Percentiles rank a stretch among this genome's conserved stretches.
phyloP scores from a whole-genome alignment of 768 basidiomycete species.

The Coprinopsis sp. region DNA sequence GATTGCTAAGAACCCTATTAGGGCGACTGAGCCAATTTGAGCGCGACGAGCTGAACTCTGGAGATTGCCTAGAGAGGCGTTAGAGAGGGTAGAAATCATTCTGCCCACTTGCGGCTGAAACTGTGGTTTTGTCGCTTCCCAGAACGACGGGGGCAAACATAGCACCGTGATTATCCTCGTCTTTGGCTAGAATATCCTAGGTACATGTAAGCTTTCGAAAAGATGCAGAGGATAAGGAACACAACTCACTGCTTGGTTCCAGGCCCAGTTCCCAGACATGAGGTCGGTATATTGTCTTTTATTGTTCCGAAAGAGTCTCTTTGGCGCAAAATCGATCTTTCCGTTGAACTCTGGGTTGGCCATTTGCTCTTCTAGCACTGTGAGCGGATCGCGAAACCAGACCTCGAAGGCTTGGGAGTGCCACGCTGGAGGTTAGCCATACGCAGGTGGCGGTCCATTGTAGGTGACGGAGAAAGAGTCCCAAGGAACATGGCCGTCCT shows the following conservation, averaged over 20 bases:
- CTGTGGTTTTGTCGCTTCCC: constrained; percentile 35
- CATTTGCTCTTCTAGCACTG: constrained; percentile 24
- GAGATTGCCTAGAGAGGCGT: constrained; percentile 27
- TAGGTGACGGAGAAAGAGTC: constrained; percentile 27
- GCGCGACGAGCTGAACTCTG: constrained; percentile 27
- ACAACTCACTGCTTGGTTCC: constrained; percentile 34
- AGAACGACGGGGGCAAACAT: constrained; percentile 29
- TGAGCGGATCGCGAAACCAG: constrained; percentile 28
- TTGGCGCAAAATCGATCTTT: constrained; percentile 30
- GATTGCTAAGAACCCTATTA: constrained; percentile 27
- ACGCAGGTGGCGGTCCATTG: constrained; percentile 14
- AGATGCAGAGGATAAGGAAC: constrained; percentile 1
- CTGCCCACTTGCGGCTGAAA: constrained; percentile 33
- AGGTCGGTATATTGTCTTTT: constrained; percentile 27
- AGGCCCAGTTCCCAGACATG: constrained; percentile 41
- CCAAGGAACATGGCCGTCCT: constrained; percentile 34
- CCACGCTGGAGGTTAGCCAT: constrained; percentile 26
- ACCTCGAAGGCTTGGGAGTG: constrained; percentile 24
- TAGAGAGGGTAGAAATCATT: constrained; percentile 34
- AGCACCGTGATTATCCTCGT: constrained; percentile 20
- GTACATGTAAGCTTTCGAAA: background rate
- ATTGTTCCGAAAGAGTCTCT: constrained; percentile 19
- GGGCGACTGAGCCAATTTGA: constrained; percentile 23
- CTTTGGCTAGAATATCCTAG: constrained; percentile 23
- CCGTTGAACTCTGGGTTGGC: constrained; percentile 30